Evolutionary conservation across 2,329 filamentous ascomycete species (phyloP), one percentile per base, ranked within the genome.

Genomic region (Colletotrichum limetticola): DNA sequence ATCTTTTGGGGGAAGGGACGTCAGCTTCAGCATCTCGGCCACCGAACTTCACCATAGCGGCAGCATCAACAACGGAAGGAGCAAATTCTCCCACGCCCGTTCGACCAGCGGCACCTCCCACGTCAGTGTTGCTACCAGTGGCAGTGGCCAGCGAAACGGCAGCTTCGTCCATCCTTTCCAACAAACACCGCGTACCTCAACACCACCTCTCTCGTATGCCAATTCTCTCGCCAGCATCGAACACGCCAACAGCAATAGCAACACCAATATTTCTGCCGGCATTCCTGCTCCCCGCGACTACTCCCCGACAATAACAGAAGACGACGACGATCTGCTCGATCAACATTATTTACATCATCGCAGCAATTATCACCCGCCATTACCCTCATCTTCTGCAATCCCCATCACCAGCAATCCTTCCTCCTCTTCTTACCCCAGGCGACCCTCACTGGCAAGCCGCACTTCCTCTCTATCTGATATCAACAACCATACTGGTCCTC

Each of bases 91-190:
- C 46, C 90, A 92, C 78, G 83, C 85, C 49, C 87, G 91, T 26
- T 91, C 90, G 2, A 87, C 89, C 67, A 91, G 89, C 77, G 89
- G 88, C 69, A 85, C 86, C 63, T 91, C 89, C 28, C 88, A 91
- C 77, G 82, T 84, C 75, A 91, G 89, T 11, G 84, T 89, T 66
- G 85, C 87, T 8, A 90, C 89, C 30, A 86, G 86, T 62, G 86
- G 84, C 74, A 91, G 89, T 76, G 85, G 81, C 55, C 81, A 79
- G 66, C 84, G 87, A 70, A 83, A 82, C 70, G 84, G 85, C 70
- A 76, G 53, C 85, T 92, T 92, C 77, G 85, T 91, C 24, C 91
- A 92, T 78, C 90, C 91, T 30, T 92, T 91, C 76, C 89, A 91
- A 78, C 91, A 92, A 81, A 91, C 85, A 9, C 91, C 91, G 37